A percentile compares a stretch with the other conserved stretches of the same genome.
Evolutionary conservation across 2,329 filamentous ascomycete genomes (phyloP).

Genomic region (Fusarium mexicanum): DNA sequence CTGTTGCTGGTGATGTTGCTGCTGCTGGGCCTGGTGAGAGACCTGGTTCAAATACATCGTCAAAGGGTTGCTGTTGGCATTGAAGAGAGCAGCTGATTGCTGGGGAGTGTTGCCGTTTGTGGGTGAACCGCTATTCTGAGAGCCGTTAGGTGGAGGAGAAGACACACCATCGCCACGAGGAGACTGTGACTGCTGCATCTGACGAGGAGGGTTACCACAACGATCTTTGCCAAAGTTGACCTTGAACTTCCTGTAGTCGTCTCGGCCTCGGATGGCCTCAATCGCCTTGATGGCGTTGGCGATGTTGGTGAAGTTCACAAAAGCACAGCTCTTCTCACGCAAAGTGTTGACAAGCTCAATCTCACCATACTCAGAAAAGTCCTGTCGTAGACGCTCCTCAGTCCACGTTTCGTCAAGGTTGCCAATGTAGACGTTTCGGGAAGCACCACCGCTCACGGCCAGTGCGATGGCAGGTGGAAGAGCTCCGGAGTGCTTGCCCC

Average conservation of each 20-base stretch:
- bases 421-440: constrained; percentile 97
- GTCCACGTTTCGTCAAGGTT: constrained; percentile 98
- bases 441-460: constrained; percentile 94
- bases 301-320: constrained; percentile 99
- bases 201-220: constrained; percentile 94
- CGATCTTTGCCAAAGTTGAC: constrained; percentile 99
- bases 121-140: constrained; percentile 67
- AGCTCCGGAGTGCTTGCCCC: constrained; percentile 98
- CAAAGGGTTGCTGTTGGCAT: constrained; percentile 85
- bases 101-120: constrained; percentile 65
- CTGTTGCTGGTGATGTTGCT: constrained; percentile 76
- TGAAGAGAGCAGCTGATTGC: constrained; percentile 79
- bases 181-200: constrained; percentile 76
- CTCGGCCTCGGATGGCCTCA: constrained; percentile 91
- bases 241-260: constrained; percentile 98
- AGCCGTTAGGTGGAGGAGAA: constrained; percentile 68
- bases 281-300: constrained; percentile 99
- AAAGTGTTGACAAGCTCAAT: constrained; percentile 97
- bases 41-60: constrained; percentile 93
- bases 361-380: constrained; percentile 97
- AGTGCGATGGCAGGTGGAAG: constrained; percentile 95
- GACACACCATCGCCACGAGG: constrained; percentile 70
- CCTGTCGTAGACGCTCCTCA: constrained; percentile 92
- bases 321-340: constrained; percentile 98
- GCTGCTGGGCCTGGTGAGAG: constrained; percentile 75